These are phyloP conservation scores for Tolypocladium paradoxum DNA, from an alignment of 2,329 filamentous ascomycete species.

Conservation along the genomic window DNA sequence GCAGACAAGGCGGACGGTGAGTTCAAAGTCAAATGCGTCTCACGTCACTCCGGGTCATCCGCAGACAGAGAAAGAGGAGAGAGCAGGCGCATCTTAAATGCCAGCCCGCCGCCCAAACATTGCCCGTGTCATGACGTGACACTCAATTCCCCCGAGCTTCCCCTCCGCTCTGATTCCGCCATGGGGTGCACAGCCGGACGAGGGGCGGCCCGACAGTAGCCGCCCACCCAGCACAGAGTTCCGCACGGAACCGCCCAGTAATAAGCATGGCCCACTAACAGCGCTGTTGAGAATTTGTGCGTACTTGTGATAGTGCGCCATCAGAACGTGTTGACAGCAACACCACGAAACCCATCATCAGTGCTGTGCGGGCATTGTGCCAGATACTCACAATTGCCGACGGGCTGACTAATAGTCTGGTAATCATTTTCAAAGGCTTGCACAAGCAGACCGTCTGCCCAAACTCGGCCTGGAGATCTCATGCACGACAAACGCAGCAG, in stretches of 20 bases:
- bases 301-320: not conserved
- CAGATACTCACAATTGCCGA: too few relatives aligned
- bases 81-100: not conserved
- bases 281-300: not conserved
- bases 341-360: not conserved
- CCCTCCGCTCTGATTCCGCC: constrained; percentile 11
- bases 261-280: not conserved
- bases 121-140: not conserved
- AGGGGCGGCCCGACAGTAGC: constrained; percentile 17
- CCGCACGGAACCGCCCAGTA: constrained; percentile 9
- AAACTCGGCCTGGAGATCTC: not conserved
- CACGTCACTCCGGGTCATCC: not conserved
- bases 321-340: not conserved
- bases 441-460: not conserved
- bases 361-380: not conserved
- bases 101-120: not conserved
- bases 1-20: not conserved
- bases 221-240: constrained; percentile 11
- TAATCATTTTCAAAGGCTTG: not conserved
- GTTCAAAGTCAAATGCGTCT: not conserved
- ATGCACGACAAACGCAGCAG: not conserved
- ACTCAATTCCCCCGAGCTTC: not conserved
- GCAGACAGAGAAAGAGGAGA: not conserved
- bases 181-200: constrained; percentile 6
- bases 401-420: not conserved